Conservation (phyloP, 2,329 filamentous ascomycete species). For the Leptosphaerulina australis region DNA sequence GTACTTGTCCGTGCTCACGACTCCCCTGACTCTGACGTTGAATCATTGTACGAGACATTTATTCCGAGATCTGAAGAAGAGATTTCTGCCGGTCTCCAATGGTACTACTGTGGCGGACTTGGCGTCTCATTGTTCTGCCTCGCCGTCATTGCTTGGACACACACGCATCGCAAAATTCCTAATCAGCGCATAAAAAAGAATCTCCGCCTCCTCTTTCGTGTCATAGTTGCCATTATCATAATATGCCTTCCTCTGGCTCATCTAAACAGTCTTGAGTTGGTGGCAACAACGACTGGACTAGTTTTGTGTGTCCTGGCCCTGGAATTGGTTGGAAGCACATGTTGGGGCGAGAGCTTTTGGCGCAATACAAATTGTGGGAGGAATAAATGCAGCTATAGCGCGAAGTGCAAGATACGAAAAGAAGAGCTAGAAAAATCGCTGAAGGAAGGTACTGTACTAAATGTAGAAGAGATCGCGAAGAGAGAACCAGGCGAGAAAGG, state of each 20-base stretch:
- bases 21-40: conserved; percentile 54
- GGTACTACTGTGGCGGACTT: conserved; percentile 69
- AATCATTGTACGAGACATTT: conserved; percentile 60
- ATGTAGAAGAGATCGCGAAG: conserved; percentile 45
- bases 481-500: conserved; percentile 38
- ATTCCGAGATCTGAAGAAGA: conserved; percentile 56
- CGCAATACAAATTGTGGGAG: conserved; percentile 33
- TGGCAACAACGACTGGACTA: conserved; percentile 50
- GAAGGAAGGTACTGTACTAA: conserved; percentile 37
- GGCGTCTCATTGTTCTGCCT: conserved; percentile 62
- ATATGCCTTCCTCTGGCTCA: conserved; percentile 61
- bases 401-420: conserved; percentile 38
- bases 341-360: conserved; percentile 37
- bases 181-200: conserved; percentile 58
- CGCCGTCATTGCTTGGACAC: conserved; percentile 60
- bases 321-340: conserved; percentile 45
- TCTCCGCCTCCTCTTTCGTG: conserved; percentile 59
- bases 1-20: conserved; percentile 66
- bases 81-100: conserved; percentile 61
- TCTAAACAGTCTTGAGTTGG: conserved; percentile 47
- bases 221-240: conserved; percentile 58
- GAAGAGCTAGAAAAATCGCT: conserved; percentile 40
- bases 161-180: conserved; percentile 61
- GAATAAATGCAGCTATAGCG: conserved; percentile 38
- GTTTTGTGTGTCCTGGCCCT: conserved; percentile 42